phyloP scores from a whole-genome alignment of 192 early-diverging fungal species.

The Umbelopsis sp. region DNA sequence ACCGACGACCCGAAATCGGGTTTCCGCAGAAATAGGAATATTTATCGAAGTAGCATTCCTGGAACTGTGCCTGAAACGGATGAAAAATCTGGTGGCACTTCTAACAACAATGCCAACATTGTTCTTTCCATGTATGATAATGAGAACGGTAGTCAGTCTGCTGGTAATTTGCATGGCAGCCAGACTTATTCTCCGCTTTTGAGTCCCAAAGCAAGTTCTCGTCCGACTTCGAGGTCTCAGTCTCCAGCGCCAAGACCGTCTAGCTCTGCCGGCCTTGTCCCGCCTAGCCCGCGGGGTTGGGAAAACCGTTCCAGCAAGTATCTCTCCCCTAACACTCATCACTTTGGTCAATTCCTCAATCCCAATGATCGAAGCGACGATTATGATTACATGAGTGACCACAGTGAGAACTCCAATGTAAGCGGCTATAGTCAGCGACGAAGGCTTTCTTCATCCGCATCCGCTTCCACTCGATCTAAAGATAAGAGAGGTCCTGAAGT shows the following conservation, averaged over 20 bases:
- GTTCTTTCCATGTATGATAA: slow-evolving; percentile 39
- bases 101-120: slow-evolving; percentile 29
- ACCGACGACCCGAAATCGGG: slow-evolving; percentile 30
- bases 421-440: slow-evolving; percentile 19
- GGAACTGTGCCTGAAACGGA: slow-evolving; percentile 33
- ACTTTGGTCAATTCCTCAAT: slow-evolving; percentile 32
- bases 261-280: slow-evolving; percentile 43
- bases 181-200: slow-evolving; percentile 32
- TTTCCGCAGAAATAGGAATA: slow-evolving; percentile 33
- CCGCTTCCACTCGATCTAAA: slow-evolving; percentile 44
- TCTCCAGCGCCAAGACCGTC: slow-evolving; percentile 26
- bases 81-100: slow-evolving; percentile 13
- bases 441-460: slow-evolving; percentile 37
- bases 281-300: slow-evolving; percentile 28
- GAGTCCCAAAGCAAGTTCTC: slow-evolving; percentile 33
- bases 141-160: background rate
- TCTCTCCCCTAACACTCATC: slow-evolving; percentile 26
- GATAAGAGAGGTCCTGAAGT: slow-evolving; percentile 78
- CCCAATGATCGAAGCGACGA: slow-evolving; percentile 30
- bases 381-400: slow-evolving; percentile 37
- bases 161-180: background rate
- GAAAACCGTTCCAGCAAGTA: slow-evolving; percentile 33
- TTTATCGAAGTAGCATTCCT: slow-evolving; percentile 27
- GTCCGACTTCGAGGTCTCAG: slow-evolving; percentile 30
- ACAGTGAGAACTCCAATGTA: slow-evolving; percentile 35